phyloP scores from a whole-genome alignment of 306 rosid species.

The Trichosanthes truncata region DNA sequence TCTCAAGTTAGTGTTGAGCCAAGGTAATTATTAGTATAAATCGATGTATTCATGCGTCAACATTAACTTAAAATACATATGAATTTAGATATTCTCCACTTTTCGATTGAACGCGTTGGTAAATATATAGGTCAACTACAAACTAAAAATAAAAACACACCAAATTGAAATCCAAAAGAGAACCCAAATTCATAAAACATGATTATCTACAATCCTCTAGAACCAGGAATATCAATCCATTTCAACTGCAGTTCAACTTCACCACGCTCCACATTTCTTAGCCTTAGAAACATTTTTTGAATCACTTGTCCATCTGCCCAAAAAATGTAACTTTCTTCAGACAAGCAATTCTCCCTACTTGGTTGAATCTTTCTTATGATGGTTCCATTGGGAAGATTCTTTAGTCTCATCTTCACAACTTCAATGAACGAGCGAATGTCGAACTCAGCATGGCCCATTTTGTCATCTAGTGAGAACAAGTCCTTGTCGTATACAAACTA shows the following conservation, averaged over 20 bases:
- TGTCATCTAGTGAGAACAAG: slow-evolving; percentile 55
- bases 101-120: no score
- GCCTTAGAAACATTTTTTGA: slow-evolving; percentile 59
- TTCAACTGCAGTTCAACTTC: slow-evolving; percentile 64
- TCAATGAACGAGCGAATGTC: slow-evolving; percentile 32
- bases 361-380: slow-evolving; percentile 43
- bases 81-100: no score
- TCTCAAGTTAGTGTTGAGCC: no score
- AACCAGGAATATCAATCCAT: slow-evolving; percentile 68
- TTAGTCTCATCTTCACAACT: slow-evolving; percentile 30
- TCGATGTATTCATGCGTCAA: no score
- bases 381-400: slow-evolving; percentile 36
- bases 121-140: no score
- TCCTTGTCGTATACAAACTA: slow-evolving; percentile 76
- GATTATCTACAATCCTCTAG: slow-evolving; percentile 29
- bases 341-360: slow-evolving; percentile 46
- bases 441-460: slow-evolving; percentile 85
- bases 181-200: not conserved
- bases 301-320: slow-evolving; percentile 39
- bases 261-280: slow-evolving; percentile 66
- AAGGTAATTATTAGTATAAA: no score
- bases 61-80: no score
- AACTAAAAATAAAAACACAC: no score
- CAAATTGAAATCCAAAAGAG: not conserved
- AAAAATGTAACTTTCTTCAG: slow-evolving; percentile 58